Evolutionary conservation across 2,329 filamentous ascomycete species (phyloP).

Genomic region (Paraconiothyrium sp.): DNA sequence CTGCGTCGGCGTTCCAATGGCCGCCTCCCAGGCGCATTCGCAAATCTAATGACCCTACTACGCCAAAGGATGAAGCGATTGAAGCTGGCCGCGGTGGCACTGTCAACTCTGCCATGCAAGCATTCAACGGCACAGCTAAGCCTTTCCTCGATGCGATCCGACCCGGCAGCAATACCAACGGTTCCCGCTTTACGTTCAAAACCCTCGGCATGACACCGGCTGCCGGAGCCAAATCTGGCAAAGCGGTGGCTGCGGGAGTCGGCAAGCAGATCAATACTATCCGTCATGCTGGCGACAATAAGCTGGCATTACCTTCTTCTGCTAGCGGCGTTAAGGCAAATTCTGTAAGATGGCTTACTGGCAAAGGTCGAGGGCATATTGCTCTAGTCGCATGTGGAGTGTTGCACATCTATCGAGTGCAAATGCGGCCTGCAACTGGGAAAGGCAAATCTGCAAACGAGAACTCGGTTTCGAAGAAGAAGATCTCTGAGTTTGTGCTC

Average conservation of each 20-base stretch:
- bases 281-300: conserved; percentile 78
- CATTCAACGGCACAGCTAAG: conserved; percentile 55
- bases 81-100: conserved; percentile 44
- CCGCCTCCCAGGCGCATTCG: conserved; percentile 70
- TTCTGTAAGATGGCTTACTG: conserved; percentile 73
- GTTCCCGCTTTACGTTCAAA: conserved; percentile 47
- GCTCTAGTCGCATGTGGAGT: conserved; percentile 72
- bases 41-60: conserved; percentile 33
- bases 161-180: conserved; percentile 42
- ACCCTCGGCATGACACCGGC: conserved; percentile 53
- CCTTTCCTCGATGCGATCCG: conserved; percentile 50
- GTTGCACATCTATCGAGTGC: conserved; percentile 72
- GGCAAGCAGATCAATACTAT: conserved; percentile 77
- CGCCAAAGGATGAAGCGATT: conserved; percentile 44
- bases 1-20: conserved; percentile 84
- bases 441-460: conserved; percentile 53
- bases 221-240: conserved; percentile 70
- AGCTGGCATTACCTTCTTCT: conserved; percentile 72
- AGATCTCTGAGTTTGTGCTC: conserved; percentile 73
- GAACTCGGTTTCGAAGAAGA: conserved; percentile 61
- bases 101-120: conserved; percentile 53
- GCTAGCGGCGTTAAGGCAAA: conserved; percentile 63
- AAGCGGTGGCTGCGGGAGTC: conserved; percentile 76
- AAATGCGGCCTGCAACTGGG: conserved; percentile 55
- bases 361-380: conserved; percentile 69